Base-by-base conservation (phyloP, 169 alveolate species). In the Besnoitia besnoiti region DNA sequence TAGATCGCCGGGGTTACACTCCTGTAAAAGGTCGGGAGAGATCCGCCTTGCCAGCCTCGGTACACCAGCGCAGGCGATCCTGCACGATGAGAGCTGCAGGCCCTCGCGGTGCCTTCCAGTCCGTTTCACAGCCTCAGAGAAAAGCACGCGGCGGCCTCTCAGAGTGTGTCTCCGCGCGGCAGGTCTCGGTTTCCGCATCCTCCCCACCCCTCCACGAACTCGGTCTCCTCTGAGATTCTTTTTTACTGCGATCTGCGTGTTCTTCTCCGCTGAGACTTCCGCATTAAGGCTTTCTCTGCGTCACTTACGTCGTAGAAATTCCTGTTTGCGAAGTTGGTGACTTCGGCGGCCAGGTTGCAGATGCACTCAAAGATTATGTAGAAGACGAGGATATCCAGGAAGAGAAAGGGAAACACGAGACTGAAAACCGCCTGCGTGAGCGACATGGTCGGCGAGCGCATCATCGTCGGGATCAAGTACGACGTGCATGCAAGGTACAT, bases 271-370 rank as follows among this genome's bases (percentile, higher is more conserved):
- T 50, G 62, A 10, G n/a, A n/a, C n/a, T n/a, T n/a, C n/a, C n/a
- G n/a, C n/a, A n/a, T n/a, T n/a, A n/a, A n/a, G n/a, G n/a, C n/a
- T n/a, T n/a, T n/a, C n/a, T n/a, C n/a, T n/a, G n/a, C n/a, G n/a
- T n/a, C 33, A 10, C 96, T 84, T 59, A 94, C 97, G 55, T 93
- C 92, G 80, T 96, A 97, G 92, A 97, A 97, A 55, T 95, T 92
- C 55, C 98, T 92, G 77, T 97, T 97, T 2, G 96, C 98, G 89
- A 96, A 97, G 82, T 95, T 93, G 16, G 96, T 91, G 47, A 97
- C 59, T 55, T 97, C 98, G 0, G 98, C 98, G 24, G 95, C 95
- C 30, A 95, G 46, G 88, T 96, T 96, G 85, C 95, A 92, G 49
- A 95, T 95, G 59, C 96, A 93, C 92, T 97, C 98, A 85, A 95